Conservation (phyloP, 2,329 filamentous ascomycete genomes). For the Dothistroma pini region DNA sequence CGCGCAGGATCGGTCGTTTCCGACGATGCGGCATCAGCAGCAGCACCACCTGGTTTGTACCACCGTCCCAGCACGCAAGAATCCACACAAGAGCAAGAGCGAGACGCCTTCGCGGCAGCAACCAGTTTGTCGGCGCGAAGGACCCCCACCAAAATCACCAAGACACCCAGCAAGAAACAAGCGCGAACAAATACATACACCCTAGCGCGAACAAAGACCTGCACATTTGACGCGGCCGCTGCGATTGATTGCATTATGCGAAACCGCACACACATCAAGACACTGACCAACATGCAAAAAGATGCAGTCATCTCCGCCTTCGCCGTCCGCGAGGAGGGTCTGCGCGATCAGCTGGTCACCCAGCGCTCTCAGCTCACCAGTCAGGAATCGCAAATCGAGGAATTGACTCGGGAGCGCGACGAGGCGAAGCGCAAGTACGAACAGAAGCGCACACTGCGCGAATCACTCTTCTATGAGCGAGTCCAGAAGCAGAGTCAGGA, state of each 20-base stretch:
- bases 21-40: neutral
- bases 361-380: conserved; percentile 2
- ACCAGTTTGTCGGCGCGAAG: neutral
- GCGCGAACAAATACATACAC: conserved; percentile 3
- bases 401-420: conserved; percentile 6
- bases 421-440: conserved; percentile 1
- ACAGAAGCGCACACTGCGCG: conserved; percentile 5
- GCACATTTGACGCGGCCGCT: conserved; percentile 2
- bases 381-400: neutral
- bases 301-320: conserved; percentile 17
- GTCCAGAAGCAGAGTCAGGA: neutral
- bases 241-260: conserved; percentile 7
- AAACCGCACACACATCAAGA: conserved; percentile 9
- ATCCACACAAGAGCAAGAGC: neutral
- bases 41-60: conserved; percentile 3
- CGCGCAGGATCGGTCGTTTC: conserved; percentile 8
- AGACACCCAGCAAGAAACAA: neutral
- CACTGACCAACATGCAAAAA: conserved; percentile 19
- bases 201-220: neutral
- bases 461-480: conserved; percentile 2
- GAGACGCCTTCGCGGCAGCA: neutral
- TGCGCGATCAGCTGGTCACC: conserved; percentile 3
- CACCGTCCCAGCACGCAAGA: neutral
- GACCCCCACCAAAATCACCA: neutral
- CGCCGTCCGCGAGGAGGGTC: conserved; percentile 6